A percentile compares a stretch with the other conserved stretches of the same genome.
Evolutionary conservation across 352 stramenopile genomes (phyloP).

Genomic region (Aphanomyces cochlioides): DNA sequence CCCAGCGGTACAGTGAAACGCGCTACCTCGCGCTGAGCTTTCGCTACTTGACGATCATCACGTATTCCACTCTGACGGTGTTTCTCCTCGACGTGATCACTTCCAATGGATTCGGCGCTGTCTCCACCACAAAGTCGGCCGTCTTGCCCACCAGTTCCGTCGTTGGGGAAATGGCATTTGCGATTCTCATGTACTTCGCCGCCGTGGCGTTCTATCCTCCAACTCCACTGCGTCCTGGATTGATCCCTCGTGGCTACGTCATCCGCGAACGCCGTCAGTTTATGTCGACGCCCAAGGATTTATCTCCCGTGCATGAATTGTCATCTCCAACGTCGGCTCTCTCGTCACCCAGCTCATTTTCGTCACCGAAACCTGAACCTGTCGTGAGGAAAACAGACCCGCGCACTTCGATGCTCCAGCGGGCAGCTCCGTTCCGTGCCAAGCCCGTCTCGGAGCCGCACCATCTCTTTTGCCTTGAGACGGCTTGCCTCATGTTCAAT

Average conservation of each 20-base stretch:
- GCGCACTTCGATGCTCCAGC: not conserved
- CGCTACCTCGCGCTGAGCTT: conserved; percentile 16
- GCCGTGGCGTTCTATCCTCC: conserved; percentile 18
- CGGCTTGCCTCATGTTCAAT: conserved; percentile 19
- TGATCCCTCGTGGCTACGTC: conserved; percentile 11
- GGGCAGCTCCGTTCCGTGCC: not conserved
- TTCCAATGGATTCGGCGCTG: not conserved
- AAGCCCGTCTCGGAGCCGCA: conserved; percentile 18
- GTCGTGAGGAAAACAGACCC: not conserved
- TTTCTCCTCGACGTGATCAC: conserved; percentile 14
- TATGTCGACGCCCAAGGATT: conserved; percentile 13
- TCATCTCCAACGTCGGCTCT: not conserved
- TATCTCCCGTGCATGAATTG: not conserved
- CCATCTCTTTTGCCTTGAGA: conserved; percentile 23
- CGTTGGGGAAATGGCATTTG: not conserved
- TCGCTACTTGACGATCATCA: not conserved
- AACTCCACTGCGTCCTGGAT: not conserved
- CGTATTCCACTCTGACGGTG: not conserved
- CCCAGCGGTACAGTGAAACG: conserved; percentile 1
- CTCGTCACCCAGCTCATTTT: not conserved
- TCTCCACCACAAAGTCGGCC: conserved; percentile 16
- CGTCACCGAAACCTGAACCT: not conserved
- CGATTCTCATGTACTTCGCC: not conserved
- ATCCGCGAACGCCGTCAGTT: conserved; percentile 22
- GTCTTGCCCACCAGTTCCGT: not conserved